Base-by-base conservation (phyloP, 257 asterid genomes). In the Solanum peruvianum region DNA sequence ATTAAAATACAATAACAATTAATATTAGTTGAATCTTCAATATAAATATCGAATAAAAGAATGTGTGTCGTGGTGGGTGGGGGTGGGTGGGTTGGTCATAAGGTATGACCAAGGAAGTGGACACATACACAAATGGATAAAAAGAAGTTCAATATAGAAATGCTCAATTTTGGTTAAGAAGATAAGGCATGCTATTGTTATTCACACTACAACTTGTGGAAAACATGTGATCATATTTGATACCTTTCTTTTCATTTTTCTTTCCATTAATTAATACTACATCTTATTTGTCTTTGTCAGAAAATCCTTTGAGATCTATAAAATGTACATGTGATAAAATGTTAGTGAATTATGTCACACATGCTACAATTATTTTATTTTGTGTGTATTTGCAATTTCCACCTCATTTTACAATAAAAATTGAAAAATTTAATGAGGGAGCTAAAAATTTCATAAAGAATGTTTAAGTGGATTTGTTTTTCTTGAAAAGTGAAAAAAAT, bases 181-280 rank as follows among this genome's bases (percentile, higher is more conserved):
- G 45, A 29, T 29, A 80, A 27, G 85, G 44, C 69, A 10, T 81
- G 29, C 31, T 81, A 15, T 7, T 81, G 85, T 49, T 49, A 49
- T 81, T 81, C 67, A 81, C 85, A 81, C 85, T 49, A 18, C 45
- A 81, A 4, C 42, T 80, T 49, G 67, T 81, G 69, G 29, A 81
- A 81, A 81, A 49, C 85, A 81, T 81, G 85, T 33, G 20, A 21
- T 31, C 42, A 31, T 29, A 67, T 6, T 14, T 2, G 69, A 39
- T 23, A 56, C 76, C 44, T 58, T 77, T 11, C 4, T 18, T 29
- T 18, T 80, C 13, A 9, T 18, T 27, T 13, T 23, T 62, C 11
- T 78, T 78, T 49, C 69, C 1, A 31, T 80, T 77, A 8, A n/a
- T 69, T 69, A 69, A 69, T 27, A 67, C 0, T 77, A 77, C 7